Evolutionary conservation across 2,329 filamentous ascomycete species (phyloP).

Genomic region (Knoxdaviesia capensis): DNA sequence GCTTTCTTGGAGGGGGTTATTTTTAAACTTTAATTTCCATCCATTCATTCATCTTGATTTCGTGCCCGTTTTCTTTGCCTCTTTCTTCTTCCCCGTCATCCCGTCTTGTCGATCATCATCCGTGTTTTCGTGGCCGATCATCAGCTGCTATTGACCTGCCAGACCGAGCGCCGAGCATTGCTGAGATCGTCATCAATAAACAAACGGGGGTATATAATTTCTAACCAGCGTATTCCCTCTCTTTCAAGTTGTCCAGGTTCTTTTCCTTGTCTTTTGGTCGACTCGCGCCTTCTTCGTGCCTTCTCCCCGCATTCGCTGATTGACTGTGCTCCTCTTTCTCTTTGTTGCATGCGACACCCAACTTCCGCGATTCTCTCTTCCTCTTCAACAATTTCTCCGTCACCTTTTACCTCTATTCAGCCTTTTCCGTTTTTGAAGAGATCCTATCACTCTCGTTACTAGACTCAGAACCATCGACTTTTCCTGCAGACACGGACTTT

Average conservation of each 20-base stretch:
- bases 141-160: not conserved
- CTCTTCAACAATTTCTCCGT: not conserved
- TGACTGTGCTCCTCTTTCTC: not conserved
- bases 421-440: not conserved
- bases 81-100: no score
- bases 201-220: not conserved
- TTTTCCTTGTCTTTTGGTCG: not conserved
- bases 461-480: no score
- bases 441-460: no score
- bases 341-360: not conserved
- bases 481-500: not conserved
- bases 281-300: not conserved
- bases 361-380: not conserved
- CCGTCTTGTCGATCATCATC: constrained; percentile 1
- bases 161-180: not conserved
- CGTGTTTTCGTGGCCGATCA: not conserved
- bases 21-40: no score
- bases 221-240: not conserved
- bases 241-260: not conserved
- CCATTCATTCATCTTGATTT: no score
- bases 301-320: not conserved
- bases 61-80: no score
- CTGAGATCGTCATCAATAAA: not conserved
- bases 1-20: no score
- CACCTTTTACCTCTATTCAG: not conserved